Percentiles rank a stretch among this genome's conserved stretches.
Evolutionary conservation across 2,329 filamentous ascomycete genomes (phyloP).

Genomic region (Ophiostoma angusticollis): DNA sequence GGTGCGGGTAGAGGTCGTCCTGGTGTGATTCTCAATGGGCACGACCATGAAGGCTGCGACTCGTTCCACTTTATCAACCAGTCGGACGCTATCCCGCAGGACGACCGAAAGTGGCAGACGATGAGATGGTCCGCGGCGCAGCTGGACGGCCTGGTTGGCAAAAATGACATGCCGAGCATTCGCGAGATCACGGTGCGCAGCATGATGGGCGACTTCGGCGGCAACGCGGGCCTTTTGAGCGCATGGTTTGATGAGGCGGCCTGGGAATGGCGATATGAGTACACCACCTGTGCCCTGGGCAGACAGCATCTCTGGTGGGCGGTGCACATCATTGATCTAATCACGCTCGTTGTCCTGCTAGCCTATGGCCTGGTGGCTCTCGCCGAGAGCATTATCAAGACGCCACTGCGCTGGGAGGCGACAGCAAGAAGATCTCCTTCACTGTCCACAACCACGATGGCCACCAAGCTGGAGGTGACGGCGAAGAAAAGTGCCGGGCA

Average conservation of each 20-base stretch:
- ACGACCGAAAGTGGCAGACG: slow-evolving; percentile 37
- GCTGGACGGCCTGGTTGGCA: slow-evolving; percentile 26
- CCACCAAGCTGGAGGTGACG: too few relatives aligned
- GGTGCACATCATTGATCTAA: slow-evolving; percentile 61
- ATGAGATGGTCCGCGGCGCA: slow-evolving; percentile 36
- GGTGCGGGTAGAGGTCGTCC: slow-evolving; percentile 52
- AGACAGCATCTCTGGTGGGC: slow-evolving; percentile 92
- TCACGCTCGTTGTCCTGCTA: slow-evolving; percentile 22
- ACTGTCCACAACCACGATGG: too few relatives aligned
- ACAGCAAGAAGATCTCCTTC: not conserved
- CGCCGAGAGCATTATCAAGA: slow-evolving; percentile 14
- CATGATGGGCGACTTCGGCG: slow-evolving; percentile 97
- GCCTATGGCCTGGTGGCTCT: slow-evolving; percentile 14
- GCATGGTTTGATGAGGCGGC: slow-evolving; percentile 69
- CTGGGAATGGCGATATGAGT: slow-evolving; percentile 74
- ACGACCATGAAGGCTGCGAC: slow-evolving; percentile 93
- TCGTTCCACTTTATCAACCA: slow-evolving; percentile 71
- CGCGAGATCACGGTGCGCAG: slow-evolving; percentile 87
- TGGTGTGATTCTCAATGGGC: slow-evolving; percentile 78
- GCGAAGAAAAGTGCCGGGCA: too few relatives aligned
- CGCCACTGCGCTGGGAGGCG: not conserved
- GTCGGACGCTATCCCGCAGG: slow-evolving; percentile 27
- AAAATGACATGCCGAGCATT: slow-evolving; percentile 45
- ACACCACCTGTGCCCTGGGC: slow-evolving; percentile 64
- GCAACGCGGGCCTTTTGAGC: slow-evolving; percentile 78